Conservation (phyloP, 2,329 filamentous ascomycete genomes). For the Exserohilum rostratum region DNA sequence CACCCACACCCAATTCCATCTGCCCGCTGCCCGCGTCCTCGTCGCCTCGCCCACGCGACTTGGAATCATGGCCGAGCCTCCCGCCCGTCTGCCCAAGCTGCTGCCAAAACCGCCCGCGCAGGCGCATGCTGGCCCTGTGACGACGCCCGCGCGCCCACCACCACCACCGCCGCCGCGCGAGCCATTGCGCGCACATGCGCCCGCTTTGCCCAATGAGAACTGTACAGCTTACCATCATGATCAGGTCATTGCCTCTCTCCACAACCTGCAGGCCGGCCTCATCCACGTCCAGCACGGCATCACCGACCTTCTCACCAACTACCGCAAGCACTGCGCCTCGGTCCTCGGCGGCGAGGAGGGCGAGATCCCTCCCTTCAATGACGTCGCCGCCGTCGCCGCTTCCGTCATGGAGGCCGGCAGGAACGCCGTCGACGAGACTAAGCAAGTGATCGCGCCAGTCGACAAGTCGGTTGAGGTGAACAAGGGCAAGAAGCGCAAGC, state of each 20-base stretch:
- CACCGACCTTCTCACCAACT: constrained; percentile 79
- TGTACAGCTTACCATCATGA: constrained; percentile 14
- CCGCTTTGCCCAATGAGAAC: background rate
- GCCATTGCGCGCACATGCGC: constrained; percentile 5
- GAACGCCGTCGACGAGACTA: constrained; percentile 29
- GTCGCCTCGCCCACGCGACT: constrained; percentile 37
- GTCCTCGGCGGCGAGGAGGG: constrained; percentile 61
- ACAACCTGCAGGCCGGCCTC: constrained; percentile 70
- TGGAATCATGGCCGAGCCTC: constrained; percentile 12
- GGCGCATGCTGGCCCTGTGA: constrained; percentile 5
- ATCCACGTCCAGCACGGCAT: constrained; percentile 61
- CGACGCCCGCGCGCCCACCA: constrained; percentile 18
- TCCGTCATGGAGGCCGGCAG: constrained; percentile 38
- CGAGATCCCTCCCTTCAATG: constrained; percentile 50
- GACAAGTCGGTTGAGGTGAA: constrained; percentile 17
- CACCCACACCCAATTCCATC: constrained; percentile 6
- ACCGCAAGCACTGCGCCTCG: constrained; percentile 86
- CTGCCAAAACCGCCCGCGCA: background rate
- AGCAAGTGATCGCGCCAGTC: constrained; percentile 23
- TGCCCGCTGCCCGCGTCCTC: constrained; percentile 10
- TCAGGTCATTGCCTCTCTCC: constrained; percentile 77
- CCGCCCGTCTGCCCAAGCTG: constrained; percentile 11
- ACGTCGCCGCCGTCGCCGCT: constrained; percentile 39
- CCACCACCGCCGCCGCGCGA: constrained; percentile 19
- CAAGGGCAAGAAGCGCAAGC: constrained; percentile 71